Evolutionary conservation across 345 rosid genomes (phyloP), one percentile per base, ranked within the genome.

Genomic region (Eucalyptus regnans): DNA sequence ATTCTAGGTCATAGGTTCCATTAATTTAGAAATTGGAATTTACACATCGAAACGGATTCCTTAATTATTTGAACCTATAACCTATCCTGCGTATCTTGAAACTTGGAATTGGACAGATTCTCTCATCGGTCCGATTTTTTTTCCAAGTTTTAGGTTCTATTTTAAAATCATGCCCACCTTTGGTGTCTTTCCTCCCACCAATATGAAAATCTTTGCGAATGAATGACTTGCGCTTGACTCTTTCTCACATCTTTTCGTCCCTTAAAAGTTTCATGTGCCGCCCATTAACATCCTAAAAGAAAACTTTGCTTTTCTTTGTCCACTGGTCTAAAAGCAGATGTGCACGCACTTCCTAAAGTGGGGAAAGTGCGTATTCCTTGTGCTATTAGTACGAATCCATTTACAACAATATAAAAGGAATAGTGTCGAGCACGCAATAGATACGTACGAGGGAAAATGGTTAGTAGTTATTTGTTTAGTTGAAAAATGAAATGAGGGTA

Each of bases 31-130:
- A 52, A 52, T 52, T 52, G 23, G 9, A 52, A 18, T 52, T 52
- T 52, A 52, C 58, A 52, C 23, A 2, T 3, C 0, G 2, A 52
- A 52, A 52, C 8, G 3, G 0, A 52, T 7, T 7, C 23, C 9
- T 52, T 52, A 52, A 52, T 52, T 52, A 52, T 52, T 52, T 18
- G 23, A 52, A 52, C 56, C 9, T 52, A 18, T 18, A 52, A 52
- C 56, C 2, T 52, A 52, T 52, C 4, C 0, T 7, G 1, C 2
- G 1, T 52, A 18, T 52, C 56, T 52, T 2, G 4, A 52, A 52
- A 52, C 9, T 52, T 52, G 9, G 23, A 52, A 52, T 18, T 52
- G 56, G 23, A 52, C 9, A 1, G 20, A 52, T 37, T 41, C 20
- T 52, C 23, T 20, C 58, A 52, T 20, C 3, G 7, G 0, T 52